phyloP scores from a whole-genome alignment of 495 filamentous ascomycete genomes.

The Lichina pygmaea region DNA sequence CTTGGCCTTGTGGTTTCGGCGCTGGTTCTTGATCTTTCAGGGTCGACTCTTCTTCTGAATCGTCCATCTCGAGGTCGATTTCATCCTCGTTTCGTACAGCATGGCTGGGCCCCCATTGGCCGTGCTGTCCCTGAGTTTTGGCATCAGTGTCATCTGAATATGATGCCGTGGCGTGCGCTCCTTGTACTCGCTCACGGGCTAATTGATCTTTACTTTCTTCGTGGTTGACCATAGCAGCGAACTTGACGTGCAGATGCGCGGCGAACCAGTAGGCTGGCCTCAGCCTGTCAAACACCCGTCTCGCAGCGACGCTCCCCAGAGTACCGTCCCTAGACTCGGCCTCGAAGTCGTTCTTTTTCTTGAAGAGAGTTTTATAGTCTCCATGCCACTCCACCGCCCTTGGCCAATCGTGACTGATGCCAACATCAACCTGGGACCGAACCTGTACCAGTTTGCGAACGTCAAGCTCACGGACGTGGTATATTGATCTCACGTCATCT shows the following conservation, averaged over 20 bases:
- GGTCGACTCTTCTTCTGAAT: conserved; percentile 12
- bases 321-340: conserved; percentile 43
- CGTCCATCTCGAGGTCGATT: conserved; percentile 27
- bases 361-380: conserved; percentile 31
- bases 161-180: background rate
- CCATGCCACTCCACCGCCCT: conserved; percentile 50
- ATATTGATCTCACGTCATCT: conserved; percentile 48
- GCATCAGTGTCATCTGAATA: background rate
- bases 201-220: conserved; percentile 2
- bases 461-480: conserved; percentile 78
- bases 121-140: background rate
- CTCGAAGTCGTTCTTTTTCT: conserved; percentile 41
- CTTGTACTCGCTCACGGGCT: background rate
- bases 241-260: conserved; percentile 77
- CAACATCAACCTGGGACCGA: conserved; percentile 59
- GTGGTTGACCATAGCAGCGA: conserved; percentile 43
- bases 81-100: conserved; percentile 18
- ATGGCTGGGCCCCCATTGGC: background rate
- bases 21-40: background rate
- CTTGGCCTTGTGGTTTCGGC: background rate
- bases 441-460: conserved; percentile 70
- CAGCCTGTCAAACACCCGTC: conserved; percentile 50
- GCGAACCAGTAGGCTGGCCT: conserved; percentile 79
- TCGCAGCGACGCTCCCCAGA: conserved; percentile 54
- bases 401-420: conserved; percentile 91